Percentiles rank a stretch among this genome's conserved stretches.
Evolutionary conservation across 768 basidiomycete species (phyloP).

Genomic region (Amanita subjunquillea): DNA sequence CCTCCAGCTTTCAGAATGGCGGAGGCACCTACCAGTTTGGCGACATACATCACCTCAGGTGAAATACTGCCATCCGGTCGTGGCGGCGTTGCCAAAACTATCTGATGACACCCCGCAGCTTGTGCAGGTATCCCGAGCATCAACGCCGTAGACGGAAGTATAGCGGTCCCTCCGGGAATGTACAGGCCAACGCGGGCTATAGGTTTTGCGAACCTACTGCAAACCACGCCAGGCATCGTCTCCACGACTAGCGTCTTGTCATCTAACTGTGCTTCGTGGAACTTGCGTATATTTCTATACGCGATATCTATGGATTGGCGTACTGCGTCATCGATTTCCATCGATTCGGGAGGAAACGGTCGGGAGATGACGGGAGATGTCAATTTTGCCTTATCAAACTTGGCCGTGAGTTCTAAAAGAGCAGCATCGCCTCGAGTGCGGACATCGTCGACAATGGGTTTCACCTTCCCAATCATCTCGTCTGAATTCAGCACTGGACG

Average conservation of each 20-base stretch:
- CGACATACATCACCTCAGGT: conserved; percentile 97
- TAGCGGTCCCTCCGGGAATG: conserved; percentile 94
- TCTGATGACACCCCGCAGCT: conserved; percentile 87
- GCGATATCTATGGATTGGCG: conserved; percentile 80
- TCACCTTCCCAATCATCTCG: conserved; percentile 89
- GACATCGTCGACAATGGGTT: conserved; percentile 88
- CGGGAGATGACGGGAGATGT: conserved; percentile 63
- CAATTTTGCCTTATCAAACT: conserved; percentile 81
- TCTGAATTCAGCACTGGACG: conserved; percentile 84
- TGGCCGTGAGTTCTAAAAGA: conserved; percentile 80
- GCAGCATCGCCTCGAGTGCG: conserved; percentile 78
- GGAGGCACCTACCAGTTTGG: conserved; percentile 81
- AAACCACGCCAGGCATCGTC: conserved; percentile 97
- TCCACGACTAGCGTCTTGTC: conserved; percentile 68
- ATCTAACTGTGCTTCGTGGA: conserved; percentile 85
- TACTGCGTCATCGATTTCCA: conserved; percentile 52
- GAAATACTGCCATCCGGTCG: conserved; percentile 86
- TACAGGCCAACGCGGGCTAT: conserved; percentile 94
- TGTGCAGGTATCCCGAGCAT: conserved; percentile 98
- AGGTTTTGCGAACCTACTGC: conserved; percentile 90
- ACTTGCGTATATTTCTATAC: conserved; percentile 84
- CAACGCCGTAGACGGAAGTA: conserved; percentile 91
- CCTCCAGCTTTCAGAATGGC: conserved; percentile 92
- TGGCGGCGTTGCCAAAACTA: conserved; percentile 95
- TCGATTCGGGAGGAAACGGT: conserved; percentile 62